phyloP scores from a whole-genome alignment of 768 basidiomycete species.

The Erythrobasidium yunnanense region DNA sequence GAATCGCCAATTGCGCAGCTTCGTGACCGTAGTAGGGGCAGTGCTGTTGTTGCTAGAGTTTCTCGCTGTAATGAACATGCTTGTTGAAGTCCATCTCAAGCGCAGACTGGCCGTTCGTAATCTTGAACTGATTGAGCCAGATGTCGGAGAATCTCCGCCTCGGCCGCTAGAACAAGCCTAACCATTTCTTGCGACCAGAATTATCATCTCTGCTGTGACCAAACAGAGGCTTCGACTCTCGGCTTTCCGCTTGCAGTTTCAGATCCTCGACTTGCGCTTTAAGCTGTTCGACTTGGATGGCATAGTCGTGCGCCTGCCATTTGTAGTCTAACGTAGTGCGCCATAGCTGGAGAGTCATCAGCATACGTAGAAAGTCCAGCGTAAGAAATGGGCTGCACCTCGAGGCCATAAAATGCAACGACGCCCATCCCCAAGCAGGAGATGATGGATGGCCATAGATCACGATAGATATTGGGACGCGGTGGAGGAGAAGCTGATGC shows the following conservation, averaged over 20 bases:
- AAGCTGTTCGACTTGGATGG: constrained; percentile 3
- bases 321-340: constrained; percentile 7
- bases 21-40: too few species aligned
- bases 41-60: too few species aligned
- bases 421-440: constrained; percentile 7
- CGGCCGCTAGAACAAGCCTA: constrained; percentile 9
- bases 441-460: constrained; percentile 22
- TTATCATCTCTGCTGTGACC: neutral
- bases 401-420: constrained; percentile 10
- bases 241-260: neutral
- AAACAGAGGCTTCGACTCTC: neutral
- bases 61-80: too few species aligned
- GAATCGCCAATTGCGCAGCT: too few species aligned
- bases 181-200: constrained; percentile 8
- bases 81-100: too few species aligned
- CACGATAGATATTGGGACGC: constrained; percentile 15
- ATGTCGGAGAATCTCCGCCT: too few species aligned
- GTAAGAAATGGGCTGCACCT: constrained; percentile 13
- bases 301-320: constrained; percentile 10
- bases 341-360: constrained; percentile 6
- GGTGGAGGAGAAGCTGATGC: neutral
- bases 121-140: too few species aligned
- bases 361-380: too few species aligned
- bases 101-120: too few species aligned
- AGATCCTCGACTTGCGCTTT: neutral